These are phyloP conservation scores for Cicer arietinum DNA, from an alignment of 306 rosid species.

Conservation along the genomic window DNA sequence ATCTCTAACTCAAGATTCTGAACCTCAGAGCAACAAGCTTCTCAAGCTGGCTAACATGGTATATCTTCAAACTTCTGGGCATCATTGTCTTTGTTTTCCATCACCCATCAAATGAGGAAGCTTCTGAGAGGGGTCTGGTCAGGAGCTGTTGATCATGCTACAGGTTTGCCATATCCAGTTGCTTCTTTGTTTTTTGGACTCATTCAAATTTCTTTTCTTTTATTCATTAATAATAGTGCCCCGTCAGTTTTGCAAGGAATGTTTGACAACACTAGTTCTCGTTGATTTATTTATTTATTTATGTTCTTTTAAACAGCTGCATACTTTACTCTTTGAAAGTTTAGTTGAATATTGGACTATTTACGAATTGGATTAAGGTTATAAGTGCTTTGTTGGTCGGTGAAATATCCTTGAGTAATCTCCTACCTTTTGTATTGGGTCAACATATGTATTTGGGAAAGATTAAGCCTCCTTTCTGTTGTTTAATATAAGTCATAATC, in stretches of 20 bases:
- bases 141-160: not conserved
- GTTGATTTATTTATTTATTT: not conserved
- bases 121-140: not conserved
- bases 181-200: not conserved
- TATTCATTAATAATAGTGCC: conserved; percentile 1
- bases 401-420: conserved; percentile 4
- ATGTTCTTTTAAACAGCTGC: not conserved
- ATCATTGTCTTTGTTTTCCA: conserved; percentile 62
- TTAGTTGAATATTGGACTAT: not conserved
- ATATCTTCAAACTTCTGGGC: not conserved
- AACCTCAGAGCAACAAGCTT: not conserved
- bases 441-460: not conserved
- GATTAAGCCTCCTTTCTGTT: not conserved
- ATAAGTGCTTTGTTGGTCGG: conserved; percentile 10
- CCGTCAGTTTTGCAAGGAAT: conserved; percentile 21
- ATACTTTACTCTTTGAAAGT: not conserved
- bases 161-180: conserved; percentile 22
- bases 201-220: not conserved
- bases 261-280: not conserved
- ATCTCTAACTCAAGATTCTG: conserved; percentile 16
- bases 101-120: conserved; percentile 35
- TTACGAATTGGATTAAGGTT: not conserved
- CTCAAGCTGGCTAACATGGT: conserved; percentile 11
- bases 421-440: not conserved
- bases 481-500: not conserved